These are phyloP conservation scores for Cucurbita argyrosperma DNA, from an alignment of 306 rosid species.

Conservation along the genomic window DNA sequence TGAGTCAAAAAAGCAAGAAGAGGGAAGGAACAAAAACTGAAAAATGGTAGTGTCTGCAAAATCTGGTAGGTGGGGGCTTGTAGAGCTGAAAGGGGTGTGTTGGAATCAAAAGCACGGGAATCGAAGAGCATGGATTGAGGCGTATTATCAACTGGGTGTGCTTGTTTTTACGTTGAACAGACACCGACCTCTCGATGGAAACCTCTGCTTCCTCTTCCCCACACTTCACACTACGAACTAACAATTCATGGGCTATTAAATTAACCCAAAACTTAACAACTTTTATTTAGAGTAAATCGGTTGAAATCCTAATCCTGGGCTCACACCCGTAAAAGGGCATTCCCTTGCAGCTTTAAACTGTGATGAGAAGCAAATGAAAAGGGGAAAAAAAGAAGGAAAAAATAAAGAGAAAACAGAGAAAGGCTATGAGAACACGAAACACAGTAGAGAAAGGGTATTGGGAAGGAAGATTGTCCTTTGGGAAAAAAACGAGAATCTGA, in stretches of 20 bases:
- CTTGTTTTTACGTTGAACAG: constrained; percentile 38
- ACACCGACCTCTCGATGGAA: constrained; percentile 76
- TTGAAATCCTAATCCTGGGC: constrained; percentile 19
- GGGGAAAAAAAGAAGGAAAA: background rate
- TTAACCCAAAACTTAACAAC: background rate
- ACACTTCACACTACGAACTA: too few relatives aligned
- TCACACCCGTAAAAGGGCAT: constrained; percentile 27
- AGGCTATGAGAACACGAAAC: constrained; percentile 45
- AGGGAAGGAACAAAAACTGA: constrained; percentile 58
- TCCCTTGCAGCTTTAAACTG: constrained; percentile 72
- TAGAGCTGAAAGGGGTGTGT: background rate
- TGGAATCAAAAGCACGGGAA: constrained; percentile 70
- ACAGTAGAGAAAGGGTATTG: constrained; percentile 16
- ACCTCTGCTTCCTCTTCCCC: background rate
- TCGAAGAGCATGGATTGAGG: constrained; percentile 39
- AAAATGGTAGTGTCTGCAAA: constrained; percentile 21
- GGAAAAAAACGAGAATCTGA: background rate
- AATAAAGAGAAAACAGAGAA: constrained; percentile 17
- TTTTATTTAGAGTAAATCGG: background rate
- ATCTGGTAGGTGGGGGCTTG: constrained; percentile 25
- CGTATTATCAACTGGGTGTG: constrained; percentile 19
- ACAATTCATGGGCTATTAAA: background rate
- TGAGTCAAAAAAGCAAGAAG: constrained; percentile 27
- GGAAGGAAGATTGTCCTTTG: background rate
- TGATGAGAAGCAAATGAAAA: background rate